phyloP scores from a whole-genome alignment of 768 basidiomycete genomes.

The Tephrocybe rancida region DNA sequence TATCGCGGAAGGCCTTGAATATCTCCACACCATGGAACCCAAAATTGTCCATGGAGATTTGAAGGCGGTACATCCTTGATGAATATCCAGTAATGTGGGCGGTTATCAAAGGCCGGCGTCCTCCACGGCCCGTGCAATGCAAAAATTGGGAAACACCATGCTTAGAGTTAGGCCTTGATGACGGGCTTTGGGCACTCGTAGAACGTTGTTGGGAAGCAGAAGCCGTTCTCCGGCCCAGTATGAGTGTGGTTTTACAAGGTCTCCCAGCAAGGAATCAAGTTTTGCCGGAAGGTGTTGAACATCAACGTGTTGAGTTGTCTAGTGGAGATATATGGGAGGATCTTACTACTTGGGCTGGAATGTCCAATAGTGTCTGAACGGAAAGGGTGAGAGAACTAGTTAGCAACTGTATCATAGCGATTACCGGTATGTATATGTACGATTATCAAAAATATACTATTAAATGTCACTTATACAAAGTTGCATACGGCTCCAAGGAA shows the following conservation, averaged over 20 bases:
- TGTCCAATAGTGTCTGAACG: no score
- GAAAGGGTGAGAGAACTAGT: no score
- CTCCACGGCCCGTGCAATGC: constrained; percentile 13
- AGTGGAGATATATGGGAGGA: neutral
- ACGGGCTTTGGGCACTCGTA: constrained; percentile 1
- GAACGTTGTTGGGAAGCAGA: neutral
- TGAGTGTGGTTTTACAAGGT: neutral
- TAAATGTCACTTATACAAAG: no score
- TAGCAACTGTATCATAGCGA: no score
- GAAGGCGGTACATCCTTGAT: constrained; percentile 7
- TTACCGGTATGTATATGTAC: no score
- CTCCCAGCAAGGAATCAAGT: neutral
- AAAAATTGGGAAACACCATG: constrained; percentile 16
- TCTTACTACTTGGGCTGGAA: neutral
- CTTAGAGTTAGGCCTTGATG: constrained; percentile 24
- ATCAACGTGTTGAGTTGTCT: no score
- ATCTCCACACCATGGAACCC: constrained; percentile 15
- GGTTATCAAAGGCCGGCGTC: constrained; percentile 11
- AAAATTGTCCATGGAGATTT: constrained; percentile 20
- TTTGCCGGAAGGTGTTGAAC: no score
- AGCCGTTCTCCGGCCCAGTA: neutral
- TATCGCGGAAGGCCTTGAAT: constrained; percentile 14
- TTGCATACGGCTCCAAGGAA: no score
- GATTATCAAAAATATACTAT: no score
- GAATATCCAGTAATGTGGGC: constrained; percentile 18